Evolutionary conservation across 2,329 filamentous ascomycete genomes (phyloP).

Genomic region (Clathrospora elynae): DNA sequence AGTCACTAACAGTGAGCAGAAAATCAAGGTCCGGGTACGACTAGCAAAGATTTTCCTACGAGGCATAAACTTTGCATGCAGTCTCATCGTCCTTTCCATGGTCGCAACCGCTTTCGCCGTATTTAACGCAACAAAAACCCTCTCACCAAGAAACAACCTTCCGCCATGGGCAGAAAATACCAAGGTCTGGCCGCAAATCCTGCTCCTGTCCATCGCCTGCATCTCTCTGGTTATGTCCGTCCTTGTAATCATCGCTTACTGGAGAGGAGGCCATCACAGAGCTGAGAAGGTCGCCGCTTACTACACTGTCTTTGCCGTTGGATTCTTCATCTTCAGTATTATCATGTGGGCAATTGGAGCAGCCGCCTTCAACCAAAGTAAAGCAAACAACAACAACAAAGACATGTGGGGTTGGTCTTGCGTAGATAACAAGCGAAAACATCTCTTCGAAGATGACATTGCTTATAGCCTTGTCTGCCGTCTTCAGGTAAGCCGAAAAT

Average conservation of each 20-base stretch:
- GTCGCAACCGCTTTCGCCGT: constrained; percentile 85
- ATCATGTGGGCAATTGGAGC: constrained; percentile 91
- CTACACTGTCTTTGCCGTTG: constrained; percentile 91
- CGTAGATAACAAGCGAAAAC: constrained; percentile 78
- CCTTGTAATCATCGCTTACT: constrained; percentile 82
- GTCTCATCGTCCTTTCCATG: constrained; percentile 90
- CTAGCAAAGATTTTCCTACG: constrained; percentile 95
- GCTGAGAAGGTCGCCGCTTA: constrained; percentile 94
- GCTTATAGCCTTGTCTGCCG: constrained; percentile 91
- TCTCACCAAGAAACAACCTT: constrained; percentile 78
- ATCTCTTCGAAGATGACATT: constrained; percentile 79
- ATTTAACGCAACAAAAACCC: constrained; percentile 81
- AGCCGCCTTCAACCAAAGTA: constrained; percentile 78
- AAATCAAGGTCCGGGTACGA: constrained; percentile 87
- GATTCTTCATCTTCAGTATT: constrained; percentile 91
- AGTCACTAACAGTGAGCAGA: constrained; percentile 62
- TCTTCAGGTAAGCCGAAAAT: constrained; percentile 66
- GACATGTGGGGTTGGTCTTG: constrained; percentile 99
- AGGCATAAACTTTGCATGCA: constrained; percentile 95
- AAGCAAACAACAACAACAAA: constrained; percentile 73
- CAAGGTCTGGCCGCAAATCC: constrained; percentile 85
- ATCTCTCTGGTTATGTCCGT: constrained; percentile 81
- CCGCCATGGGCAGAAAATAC: constrained; percentile 83
- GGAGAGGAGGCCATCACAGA: constrained; percentile 80
- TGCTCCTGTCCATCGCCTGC: constrained; percentile 77